Evolutionary conservation across 768 basidiomycete species (phyloP).

Genomic region (Russula sp.): DNA sequence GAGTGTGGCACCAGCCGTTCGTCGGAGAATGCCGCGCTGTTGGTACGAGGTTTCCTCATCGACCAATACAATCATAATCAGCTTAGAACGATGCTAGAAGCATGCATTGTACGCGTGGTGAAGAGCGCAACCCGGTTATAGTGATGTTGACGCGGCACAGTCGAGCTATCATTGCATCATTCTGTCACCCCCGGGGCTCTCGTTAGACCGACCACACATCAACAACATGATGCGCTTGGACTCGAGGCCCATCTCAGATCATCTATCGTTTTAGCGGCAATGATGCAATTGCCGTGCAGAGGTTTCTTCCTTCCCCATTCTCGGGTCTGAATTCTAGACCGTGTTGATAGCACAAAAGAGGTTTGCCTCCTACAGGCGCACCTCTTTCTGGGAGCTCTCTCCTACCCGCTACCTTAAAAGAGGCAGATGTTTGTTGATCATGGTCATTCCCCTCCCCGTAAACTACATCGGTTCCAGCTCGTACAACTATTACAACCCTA

Average conservation of each 20-base stretch:
- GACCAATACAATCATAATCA: not conserved
- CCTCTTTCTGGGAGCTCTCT: not conserved
- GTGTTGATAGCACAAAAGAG: not conserved
- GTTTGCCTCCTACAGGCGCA: not conserved
- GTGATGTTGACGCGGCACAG: not conserved
- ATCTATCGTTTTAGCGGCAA: not conserved
- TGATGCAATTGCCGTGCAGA: constrained; percentile 2
- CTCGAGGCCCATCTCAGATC: not conserved
- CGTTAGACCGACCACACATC: not conserved
- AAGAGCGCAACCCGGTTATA: not conserved
- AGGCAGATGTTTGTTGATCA: not conserved
- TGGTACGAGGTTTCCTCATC: too few species aligned
- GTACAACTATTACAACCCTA: not conserved
- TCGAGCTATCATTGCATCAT: not conserved
- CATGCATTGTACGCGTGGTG: constrained; percentile 6
- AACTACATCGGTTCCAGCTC: not conserved
- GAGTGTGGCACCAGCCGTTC: not conserved
- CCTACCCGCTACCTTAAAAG: not conserved
- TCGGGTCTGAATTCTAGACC: not conserved
- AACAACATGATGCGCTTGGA: not conserved
- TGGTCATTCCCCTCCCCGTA: not conserved
- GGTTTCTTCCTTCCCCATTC: not conserved
- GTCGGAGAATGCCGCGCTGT: not conserved
- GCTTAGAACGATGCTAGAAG: not conserved
- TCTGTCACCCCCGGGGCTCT: not conserved